Base-by-base conservation (phyloP, 2,329 filamentous ascomycete genomes). In the Magnaporthiopsis rhizophila region DNA sequence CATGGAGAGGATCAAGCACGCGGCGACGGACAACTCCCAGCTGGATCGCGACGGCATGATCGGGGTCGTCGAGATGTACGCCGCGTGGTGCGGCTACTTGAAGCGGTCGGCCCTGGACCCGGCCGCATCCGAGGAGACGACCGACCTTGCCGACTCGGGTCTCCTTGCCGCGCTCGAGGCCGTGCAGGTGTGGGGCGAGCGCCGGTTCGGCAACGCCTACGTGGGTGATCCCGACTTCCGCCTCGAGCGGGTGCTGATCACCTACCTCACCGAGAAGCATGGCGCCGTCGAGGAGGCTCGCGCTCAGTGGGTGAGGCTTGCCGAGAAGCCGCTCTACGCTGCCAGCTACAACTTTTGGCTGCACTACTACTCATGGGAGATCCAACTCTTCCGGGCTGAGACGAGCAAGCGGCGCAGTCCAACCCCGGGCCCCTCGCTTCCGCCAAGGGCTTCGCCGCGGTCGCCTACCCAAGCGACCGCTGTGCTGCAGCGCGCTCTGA, bases 311-410 rank as follows among this genome's bases (percentile, higher is more conserved):
- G 86, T 89, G 68, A 84, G 85, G 24, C 81, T 98, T 36, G 83
- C 81, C 3, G 74, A 85, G 28, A 79, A 85, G n/a, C 80, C 83
- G 24, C 86, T 86, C 3, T 78, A 92, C 64, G 87, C 87, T 36
- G 86, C 92, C 69, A 93, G 87, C 69, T 92, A 93, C 72, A 92
- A 97, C 70, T 98, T 98, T 74, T 99, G 95, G 95, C 83, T 93
- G 64, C 87, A 88, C 58, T 97, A 92, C 75, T 97, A 97, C 76
- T 82, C 89, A 63, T 98, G 92, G 89, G 95, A 98, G 76, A 89
- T 98, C 82, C 82, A 89, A 65, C 71, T 85, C 5, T 86, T 84
- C 67, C 67, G 71, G 30, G 76, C 79, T 2, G 80, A 80, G 6
- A 77, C 74, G 65, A 79, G 82, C 64, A 83, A 81, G 64, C 76